Percentiles rank a stretch among this genome's conserved stretches.
Conservation (phyloP, 495 filamentous ascomycete genomes). For the Daldinia vernicosa region DNA sequence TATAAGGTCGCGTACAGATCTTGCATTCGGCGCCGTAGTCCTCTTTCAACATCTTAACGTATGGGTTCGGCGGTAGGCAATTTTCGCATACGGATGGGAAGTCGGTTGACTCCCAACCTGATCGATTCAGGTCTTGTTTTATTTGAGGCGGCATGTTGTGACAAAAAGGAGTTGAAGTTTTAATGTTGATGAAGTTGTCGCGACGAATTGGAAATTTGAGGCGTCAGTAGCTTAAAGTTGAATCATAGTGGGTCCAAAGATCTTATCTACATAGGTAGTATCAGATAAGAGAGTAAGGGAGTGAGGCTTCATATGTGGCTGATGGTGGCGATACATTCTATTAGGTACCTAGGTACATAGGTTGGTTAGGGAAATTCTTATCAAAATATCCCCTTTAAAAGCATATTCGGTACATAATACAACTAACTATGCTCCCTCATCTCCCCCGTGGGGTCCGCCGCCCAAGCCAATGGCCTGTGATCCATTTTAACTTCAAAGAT, state of each 20-base stretch:
- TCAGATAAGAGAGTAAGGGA: neutral
- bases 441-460: conserved; percentile 23
- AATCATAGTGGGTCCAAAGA: neutral
- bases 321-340: neutral
- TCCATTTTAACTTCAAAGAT: neutral
- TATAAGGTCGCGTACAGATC: conserved; percentile 94
- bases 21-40: conserved; percentile 86
- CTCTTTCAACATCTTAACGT: conserved; percentile 98
- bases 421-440: neutral
- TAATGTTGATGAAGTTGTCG: neutral
- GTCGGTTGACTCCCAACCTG: conserved; percentile 94
- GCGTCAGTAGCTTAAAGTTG: neutral
- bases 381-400: neutral
- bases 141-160: conserved; percentile 67
- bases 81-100: conserved; percentile 72
- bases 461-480: neutral
- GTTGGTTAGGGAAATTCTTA: too few species aligned
- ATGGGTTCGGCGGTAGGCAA: conserved; percentile 95
- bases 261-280: too few species aligned
- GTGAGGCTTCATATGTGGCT: neutral
- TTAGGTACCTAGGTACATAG: too few species aligned
- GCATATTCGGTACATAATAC: neutral
- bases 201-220: conserved; percentile 14
- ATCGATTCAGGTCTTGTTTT: conserved; percentile 96
- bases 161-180: neutral